Evolutionary conservation across 768 basidiomycete genomes (phyloP).

Genomic region (Macrolepiota albuminosa): DNA sequence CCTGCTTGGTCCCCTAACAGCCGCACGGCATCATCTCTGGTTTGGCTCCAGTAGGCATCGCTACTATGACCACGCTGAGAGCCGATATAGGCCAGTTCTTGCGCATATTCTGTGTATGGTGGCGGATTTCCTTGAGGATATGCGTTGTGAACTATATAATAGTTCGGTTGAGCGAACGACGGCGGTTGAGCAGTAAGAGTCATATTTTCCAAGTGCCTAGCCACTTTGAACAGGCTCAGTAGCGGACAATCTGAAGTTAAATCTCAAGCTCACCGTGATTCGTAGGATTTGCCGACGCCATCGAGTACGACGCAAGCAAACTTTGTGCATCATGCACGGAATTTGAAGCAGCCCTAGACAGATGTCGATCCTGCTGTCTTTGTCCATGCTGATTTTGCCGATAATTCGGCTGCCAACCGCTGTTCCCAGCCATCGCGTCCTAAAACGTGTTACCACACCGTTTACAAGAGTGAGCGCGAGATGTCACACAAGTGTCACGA

Average conservation of each 20-base stretch:
- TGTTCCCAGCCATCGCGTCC: not conserved
- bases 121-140: slow-evolving; percentile 39
- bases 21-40: slow-evolving; percentile 56
- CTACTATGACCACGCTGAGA: slow-evolving; percentile 38
- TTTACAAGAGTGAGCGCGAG: not conserved
- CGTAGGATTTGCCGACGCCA: slow-evolving; percentile 74
- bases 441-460: slow-evolving; percentile 44
- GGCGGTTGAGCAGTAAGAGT: slow-evolving; percentile 56
- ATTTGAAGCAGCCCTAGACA: not conserved
- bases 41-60: slow-evolving; percentile 60
- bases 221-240: slow-evolving; percentile 36
- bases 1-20: slow-evolving; percentile 51
- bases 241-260: not conserved
- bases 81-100: slow-evolving; percentile 53
- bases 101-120: slow-evolving; percentile 66
- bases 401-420: not conserved
- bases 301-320: slow-evolving; percentile 24
- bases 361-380: not conserved
- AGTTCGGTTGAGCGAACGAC: slow-evolving; percentile 57
- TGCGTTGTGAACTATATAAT: slow-evolving; percentile 32
- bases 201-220: slow-evolving; percentile 60
- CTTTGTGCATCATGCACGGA: not conserved
- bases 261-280: slow-evolving; percentile 51
- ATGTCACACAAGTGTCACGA: not conserved
- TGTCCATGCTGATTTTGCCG: not conserved